Evolutionary conservation across 495 filamentous ascomycete genomes (phyloP).

Genomic region (Symbiotaphrina buchneri): DNA sequence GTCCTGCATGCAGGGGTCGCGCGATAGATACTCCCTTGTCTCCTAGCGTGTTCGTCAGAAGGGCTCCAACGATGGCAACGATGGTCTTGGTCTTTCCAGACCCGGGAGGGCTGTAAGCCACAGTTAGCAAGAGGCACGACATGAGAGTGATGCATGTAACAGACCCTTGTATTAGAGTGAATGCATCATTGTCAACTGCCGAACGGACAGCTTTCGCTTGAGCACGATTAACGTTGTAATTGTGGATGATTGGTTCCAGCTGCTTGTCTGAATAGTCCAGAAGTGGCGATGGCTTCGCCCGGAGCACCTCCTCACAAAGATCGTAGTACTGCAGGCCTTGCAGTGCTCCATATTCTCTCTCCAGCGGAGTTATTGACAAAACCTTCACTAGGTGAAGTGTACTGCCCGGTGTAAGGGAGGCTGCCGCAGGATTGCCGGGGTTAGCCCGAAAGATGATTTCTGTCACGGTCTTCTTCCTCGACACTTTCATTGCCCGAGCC

Average conservation of each 20-base stretch:
- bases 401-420: conserved; percentile 27
- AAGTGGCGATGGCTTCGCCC: conserved; percentile 72
- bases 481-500: conserved; percentile 59
- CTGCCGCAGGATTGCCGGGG: conserved; percentile 29
- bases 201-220: conserved; percentile 87
- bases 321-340: conserved; percentile 87
- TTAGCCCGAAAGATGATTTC: conserved; percentile 75
- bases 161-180: conserved; percentile 83
- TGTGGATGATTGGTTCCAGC: conserved; percentile 38
- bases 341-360: conserved; percentile 84
- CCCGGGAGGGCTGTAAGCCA: conserved; percentile 46
- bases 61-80: conserved; percentile 78
- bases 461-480: conserved; percentile 49
- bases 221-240: conserved; percentile 67
- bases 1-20: conserved; percentile 9
- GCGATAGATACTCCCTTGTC: conserved; percentile 24
- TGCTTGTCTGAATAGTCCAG: conserved; percentile 53
- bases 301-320: conserved; percentile 72
- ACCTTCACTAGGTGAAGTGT: conserved; percentile 59
- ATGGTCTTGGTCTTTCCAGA: conserved; percentile 98
- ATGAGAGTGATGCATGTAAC: conserved; percentile 4
- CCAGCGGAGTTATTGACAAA: conserved; percentile 71
- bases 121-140: conserved; percentile 2
- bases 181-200: conserved; percentile 82
- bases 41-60: conserved; percentile 40